Conservation (phyloP, 805 yeast genomes). For the Yarrowia osloensis region DNA sequence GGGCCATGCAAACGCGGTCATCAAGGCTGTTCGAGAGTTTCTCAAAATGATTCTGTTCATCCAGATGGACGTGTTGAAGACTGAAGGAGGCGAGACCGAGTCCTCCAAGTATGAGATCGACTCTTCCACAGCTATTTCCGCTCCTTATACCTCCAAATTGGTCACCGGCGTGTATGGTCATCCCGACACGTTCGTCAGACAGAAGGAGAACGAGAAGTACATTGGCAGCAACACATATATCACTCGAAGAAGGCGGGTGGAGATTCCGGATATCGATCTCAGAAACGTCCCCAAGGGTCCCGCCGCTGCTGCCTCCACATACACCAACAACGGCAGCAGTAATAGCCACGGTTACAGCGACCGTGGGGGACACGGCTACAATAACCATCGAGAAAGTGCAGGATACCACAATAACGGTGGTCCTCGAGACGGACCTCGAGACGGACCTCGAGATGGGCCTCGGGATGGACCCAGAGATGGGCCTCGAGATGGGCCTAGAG, state of each 20-base stretch:
- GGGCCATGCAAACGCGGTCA: background rate
- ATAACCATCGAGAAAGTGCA: background rate
- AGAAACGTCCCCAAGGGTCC: constrained; percentile 6
- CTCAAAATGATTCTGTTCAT: constrained; percentile 18
- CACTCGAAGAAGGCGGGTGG: constrained; percentile 18
- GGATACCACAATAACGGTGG: constrained; percentile 11
- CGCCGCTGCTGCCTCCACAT: background rate
- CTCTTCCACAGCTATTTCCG: background rate
- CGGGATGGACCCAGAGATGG: background rate
- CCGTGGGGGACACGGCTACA: background rate
- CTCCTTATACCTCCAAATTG: constrained; percentile 32
- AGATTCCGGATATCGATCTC: constrained; percentile 1
- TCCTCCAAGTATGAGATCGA: background rate
- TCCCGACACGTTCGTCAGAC: constrained; percentile 36
- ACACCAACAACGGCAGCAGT: constrained; percentile 22
- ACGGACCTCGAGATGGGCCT: background rate
- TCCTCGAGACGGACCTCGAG: background rate
- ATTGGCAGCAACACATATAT: constrained; percentile 32
- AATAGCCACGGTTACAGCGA: constrained; percentile 28
- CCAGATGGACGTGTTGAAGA: background rate
- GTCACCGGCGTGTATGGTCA: constrained; percentile 35
- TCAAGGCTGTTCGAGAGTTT: constrained; percentile 13
- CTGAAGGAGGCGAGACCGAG: background rate
- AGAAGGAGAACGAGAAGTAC: constrained; percentile 32
- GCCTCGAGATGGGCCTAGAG: background rate